Evolutionary conservation across 257 asterid genomes (phyloP), one percentile per base, ranked within the genome.

Genomic region (Solanum chiquidenum): DNA sequence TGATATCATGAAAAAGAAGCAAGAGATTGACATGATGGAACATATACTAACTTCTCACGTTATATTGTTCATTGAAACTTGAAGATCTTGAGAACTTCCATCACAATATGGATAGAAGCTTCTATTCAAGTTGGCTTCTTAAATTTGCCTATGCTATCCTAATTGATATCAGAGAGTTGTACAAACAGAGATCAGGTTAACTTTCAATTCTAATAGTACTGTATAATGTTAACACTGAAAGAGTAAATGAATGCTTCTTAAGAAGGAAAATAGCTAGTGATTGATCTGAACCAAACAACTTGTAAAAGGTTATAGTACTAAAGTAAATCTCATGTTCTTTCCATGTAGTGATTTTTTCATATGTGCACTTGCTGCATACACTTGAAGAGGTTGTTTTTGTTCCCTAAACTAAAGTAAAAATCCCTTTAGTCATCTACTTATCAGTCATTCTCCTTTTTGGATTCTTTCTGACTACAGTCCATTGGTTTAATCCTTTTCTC

Each of bases 161-260:
- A 44, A 79, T 79, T 79, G 64, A 79, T 44, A 7, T 14, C 98
- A 31, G 99, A 97, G 91, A 97, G 99, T 91, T 97, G 95, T 91
- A 97, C 98, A 12, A 97, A 98, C 92, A 94, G 98, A 93, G 98
- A 95, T 92, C 98, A 97, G 98, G 98, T 96, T 83, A 89, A 79
- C 85, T 82, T 80, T 80, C 60, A 83, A 27, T 88, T 46, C 40
- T 52, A n/a, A 34, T 23, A 83, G 72, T n/a, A 62, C 14, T 76
- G 23, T 87, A 9, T 60, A 38, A 40, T 85, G 46, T 89, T 82
- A 13, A n/a, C 21, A 46, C 42, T 87, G 42, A 25, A 40, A 77
- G 62, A 77, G 84, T 23, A 75, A 42, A 7, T 21, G 66, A 46
- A 79, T 79, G 27, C 27, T 44, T 8, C 31, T 58, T 27, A 4